Conservation (phyloP, 2,329 filamentous ascomycete species). For the Tolypocladium ophioglossoides region DNA sequence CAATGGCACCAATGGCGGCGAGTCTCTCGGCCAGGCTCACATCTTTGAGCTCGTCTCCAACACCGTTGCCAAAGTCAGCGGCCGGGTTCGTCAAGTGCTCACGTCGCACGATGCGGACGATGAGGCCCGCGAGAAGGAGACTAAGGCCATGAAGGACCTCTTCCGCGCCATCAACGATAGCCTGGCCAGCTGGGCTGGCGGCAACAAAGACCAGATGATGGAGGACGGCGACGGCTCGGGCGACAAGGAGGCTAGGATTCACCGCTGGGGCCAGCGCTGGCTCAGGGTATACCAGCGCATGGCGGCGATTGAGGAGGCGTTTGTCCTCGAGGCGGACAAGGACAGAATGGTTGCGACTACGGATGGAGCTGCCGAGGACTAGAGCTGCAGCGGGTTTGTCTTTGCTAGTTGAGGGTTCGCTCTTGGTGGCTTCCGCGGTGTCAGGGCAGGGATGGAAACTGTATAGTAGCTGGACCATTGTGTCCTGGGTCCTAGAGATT, state of each 20-base stretch:
- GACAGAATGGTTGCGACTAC: constrained; percentile 4
- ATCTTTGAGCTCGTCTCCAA: constrained; percentile 84
- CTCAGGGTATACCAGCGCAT: constrained; percentile 73
- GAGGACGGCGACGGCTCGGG: constrained; percentile 52
- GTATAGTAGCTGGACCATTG: neutral
- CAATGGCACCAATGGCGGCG: constrained; percentile 42
- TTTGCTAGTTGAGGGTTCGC: neutral
- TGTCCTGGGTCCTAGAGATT: neutral
- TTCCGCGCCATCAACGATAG: constrained; percentile 75
- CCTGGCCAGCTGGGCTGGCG: constrained; percentile 59
- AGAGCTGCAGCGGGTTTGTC: neutral
- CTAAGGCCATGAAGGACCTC: constrained; percentile 64
- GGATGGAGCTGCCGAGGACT: neutral
- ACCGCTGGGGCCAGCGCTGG: constrained; percentile 80
- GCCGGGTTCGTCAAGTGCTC: constrained; percentile 73
- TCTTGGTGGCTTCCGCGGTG: neutral
- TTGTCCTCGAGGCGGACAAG: constrained; percentile 26
- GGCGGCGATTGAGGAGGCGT: constrained; percentile 75
- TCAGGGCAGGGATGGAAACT: neutral
- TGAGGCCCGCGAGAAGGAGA: constrained; percentile 58
- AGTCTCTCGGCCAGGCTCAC: constrained; percentile 60
- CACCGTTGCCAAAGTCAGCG: constrained; percentile 84
- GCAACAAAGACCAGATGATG: constrained; percentile 64
- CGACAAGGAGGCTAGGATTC: constrained; percentile 54
- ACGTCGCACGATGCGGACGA: constrained; percentile 50